Evolutionary conservation across 1,139 yeast genomes (phyloP).

Genomic region (Blastobotrys proliferans): DNA sequence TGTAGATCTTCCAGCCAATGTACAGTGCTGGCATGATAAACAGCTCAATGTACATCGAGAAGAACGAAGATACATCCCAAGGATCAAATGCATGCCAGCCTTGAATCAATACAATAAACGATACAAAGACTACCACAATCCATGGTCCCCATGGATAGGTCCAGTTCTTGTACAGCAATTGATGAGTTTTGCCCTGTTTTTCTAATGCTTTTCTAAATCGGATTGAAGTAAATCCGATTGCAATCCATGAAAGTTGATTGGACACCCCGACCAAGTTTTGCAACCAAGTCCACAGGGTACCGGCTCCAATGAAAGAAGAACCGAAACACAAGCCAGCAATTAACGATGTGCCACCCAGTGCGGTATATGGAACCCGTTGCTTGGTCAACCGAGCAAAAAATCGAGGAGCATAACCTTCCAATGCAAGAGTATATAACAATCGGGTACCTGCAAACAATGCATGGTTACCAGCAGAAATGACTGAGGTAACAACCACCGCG

Average conservation of each 20-base stretch:
- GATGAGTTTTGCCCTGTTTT: slow-evolving; percentile 29
- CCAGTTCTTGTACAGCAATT: slow-evolving; percentile 42
- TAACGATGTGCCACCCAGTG: slow-evolving; percentile 38
- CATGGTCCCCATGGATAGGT: slow-evolving; percentile 65
- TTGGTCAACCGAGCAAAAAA: slow-evolving; percentile 44
- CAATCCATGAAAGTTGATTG: slow-evolving; percentile 53
- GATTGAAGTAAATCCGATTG: slow-evolving; percentile 45
- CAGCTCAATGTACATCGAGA: slow-evolving; percentile 45
- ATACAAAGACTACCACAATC: slow-evolving; percentile 46
- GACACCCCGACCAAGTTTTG: slow-evolving; percentile 63
- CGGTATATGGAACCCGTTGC: slow-evolving; percentile 47
- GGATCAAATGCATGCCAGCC: slow-evolving; percentile 64
- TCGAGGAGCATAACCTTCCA: slow-evolving; percentile 49
- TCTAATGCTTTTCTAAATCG: slow-evolving; percentile 47
- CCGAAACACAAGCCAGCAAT: slow-evolving; percentile 65
- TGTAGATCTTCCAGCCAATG: slow-evolving; percentile 46
- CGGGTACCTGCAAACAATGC: slow-evolving; percentile 50
- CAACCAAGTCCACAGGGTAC: slow-evolving; percentile 58
- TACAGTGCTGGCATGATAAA: slow-evolving; percentile 47
- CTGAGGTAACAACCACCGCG: slow-evolving; percentile 49
- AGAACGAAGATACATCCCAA: slow-evolving; percentile 50
- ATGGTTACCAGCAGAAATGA: slow-evolving; percentile 50
- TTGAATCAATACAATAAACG: slow-evolving; percentile 51
- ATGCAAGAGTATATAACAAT: slow-evolving; percentile 44
- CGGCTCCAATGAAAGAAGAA: slow-evolving; percentile 48